Evolutionary conservation across 83 land plant species (phyloP).

Genomic region (Picea engelmannii): DNA sequence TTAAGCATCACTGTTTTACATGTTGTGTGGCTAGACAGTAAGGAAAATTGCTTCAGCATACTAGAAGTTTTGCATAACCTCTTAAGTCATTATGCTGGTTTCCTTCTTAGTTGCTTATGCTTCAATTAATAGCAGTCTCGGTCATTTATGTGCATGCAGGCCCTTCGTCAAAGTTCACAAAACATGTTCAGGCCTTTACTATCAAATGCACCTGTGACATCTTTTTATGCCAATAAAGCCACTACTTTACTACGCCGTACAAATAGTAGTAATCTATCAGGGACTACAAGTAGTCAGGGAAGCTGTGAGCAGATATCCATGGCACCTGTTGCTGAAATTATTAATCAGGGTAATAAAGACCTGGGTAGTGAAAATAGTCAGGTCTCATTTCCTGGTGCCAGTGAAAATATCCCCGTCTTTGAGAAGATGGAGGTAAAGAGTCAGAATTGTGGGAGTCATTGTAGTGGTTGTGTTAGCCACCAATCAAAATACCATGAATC

Average conservation of each 20-base stretch:
- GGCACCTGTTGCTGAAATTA: background rate
- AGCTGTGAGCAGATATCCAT: slow-evolving; percentile 9
- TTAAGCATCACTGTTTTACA: background rate
- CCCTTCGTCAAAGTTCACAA: background rate
- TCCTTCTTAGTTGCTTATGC: slow-evolving; percentile 1
- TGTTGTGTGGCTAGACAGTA: background rate
- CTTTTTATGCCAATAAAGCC: slow-evolving; percentile 12
- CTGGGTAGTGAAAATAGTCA: background rate
- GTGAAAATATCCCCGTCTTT: background rate
- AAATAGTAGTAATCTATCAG: background rate
- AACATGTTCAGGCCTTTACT: slow-evolving; percentile 12
- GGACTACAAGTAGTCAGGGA: background rate
- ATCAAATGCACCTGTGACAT: slow-evolving; percentile 7
- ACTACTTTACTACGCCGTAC: background rate
- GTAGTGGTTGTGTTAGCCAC: background rate
- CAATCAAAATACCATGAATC: background rate
- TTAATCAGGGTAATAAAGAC: background rate
- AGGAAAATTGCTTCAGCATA: background rate
- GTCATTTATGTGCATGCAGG: background rate
- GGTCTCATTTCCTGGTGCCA: background rate
- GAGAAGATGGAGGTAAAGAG: slow-evolving; percentile 7
- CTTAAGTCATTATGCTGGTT: background rate
- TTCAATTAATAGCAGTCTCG: background rate
- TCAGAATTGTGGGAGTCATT: background rate
- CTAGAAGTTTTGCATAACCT: background rate